These are phyloP conservation scores for Arctium lappa DNA, from an alignment of 129 eudicot species.

Conservation along the genomic window DNA sequence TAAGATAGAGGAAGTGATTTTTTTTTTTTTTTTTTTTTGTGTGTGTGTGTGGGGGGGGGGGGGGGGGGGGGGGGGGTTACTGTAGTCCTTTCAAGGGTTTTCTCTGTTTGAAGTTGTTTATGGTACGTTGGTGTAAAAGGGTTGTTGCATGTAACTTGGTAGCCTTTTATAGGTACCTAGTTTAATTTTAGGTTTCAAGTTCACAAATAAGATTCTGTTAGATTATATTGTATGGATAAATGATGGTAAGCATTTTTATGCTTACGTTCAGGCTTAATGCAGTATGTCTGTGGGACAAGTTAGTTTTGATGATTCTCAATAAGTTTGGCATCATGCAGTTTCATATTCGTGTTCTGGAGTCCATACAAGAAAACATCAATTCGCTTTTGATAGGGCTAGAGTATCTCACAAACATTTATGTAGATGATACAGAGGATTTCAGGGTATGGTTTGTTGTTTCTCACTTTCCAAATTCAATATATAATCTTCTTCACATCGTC, in stretches of 20 bases:
- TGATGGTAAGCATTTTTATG: neutral
- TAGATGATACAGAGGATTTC: constrained; percentile 97
- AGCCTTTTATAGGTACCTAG: neutral
- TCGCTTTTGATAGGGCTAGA: constrained; percentile 71
- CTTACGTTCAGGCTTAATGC: neutral
- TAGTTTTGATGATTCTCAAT: neutral
- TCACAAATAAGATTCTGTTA: no score
- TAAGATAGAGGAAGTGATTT: no score
- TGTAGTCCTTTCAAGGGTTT: no score
- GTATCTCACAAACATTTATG: constrained; percentile 83
- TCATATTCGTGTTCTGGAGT: constrained; percentile 85
- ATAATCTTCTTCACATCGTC: neutral
- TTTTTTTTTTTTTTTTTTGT: no score
- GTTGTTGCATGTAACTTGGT: neutral
- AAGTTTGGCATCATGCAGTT: constrained; percentile 43
- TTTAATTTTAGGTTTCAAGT: neutral
- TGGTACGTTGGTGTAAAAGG: no score
- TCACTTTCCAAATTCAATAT: neutral
- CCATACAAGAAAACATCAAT: constrained; percentile 77
- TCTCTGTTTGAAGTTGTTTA: no score
- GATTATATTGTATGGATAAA: no score
- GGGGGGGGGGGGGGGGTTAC: no score
- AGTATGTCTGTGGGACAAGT: neutral
- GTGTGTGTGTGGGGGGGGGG: no score
- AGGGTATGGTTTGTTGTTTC: constrained; percentile 46